Conservation (phyloP, 345 rosid species). For the Erysimum cheiranthoides region DNA sequence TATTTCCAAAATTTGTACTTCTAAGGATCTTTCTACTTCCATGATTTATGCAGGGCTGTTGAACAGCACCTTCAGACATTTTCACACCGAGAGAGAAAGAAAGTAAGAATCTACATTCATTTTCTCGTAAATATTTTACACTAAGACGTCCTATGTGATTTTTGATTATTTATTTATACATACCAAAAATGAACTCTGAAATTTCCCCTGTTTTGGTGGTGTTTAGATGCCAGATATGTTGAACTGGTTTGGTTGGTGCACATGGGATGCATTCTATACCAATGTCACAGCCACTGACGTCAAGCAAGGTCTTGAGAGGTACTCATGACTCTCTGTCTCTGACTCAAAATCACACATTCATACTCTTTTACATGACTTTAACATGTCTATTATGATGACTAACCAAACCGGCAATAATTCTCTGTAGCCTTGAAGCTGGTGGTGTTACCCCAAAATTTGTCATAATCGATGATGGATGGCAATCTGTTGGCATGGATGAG, state of each 20-base stretch:
- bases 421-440: slow-evolving; percentile 56
- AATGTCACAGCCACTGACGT: slow-evolving; percentile 59
- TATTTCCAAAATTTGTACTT: slow-evolving; percentile 16
- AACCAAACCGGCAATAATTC: neutral
- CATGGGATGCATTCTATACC: slow-evolving; percentile 77
- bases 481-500: slow-evolving; percentile 74
- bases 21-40: slow-evolving; percentile 47
- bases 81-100: slow-evolving; percentile 60
- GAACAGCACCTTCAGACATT: slow-evolving; percentile 67
- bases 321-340: no score
- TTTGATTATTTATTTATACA: neutral
- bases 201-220: slow-evolving; percentile 14
- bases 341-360: no score
- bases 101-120: slow-evolving; percentile 40
- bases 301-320: slow-evolving; percentile 68
- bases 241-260: slow-evolving; percentile 80
- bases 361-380: neutral
- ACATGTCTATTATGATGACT: neutral
- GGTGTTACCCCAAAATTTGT: slow-evolving; percentile 62
- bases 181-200: neutral
- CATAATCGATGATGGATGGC: slow-evolving; percentile 79
- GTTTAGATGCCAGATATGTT: slow-evolving; percentile 61
- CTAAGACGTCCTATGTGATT: neutral
- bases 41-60: slow-evolving; percentile 53
- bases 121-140: neutral